Conservation (phyloP, 2,329 filamentous ascomycete species). For the Aspergillus pseudotamarii region DNA sequence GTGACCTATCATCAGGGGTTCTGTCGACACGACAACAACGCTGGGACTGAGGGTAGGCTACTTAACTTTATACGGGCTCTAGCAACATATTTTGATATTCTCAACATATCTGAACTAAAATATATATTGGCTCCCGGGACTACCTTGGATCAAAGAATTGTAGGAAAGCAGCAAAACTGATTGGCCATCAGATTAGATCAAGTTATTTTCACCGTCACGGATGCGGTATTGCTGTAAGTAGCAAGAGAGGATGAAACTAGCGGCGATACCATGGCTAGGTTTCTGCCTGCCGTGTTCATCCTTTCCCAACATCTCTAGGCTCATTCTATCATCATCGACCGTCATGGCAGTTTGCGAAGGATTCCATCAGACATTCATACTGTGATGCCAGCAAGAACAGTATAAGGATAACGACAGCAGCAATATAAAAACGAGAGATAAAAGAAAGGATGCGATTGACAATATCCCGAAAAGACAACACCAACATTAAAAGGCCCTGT, state of each 20-base stretch:
- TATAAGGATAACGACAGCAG: background rate
- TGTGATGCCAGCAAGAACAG: background rate
- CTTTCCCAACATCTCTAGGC: conserved; percentile 23
- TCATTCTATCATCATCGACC: conserved; percentile 29
- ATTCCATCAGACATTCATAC: background rate
- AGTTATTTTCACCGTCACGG: conserved; percentile 57
- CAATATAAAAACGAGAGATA: conserved; percentile 1
- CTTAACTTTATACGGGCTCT: background rate
- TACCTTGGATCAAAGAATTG: background rate
- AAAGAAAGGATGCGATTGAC: background rate
- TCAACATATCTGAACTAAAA: background rate
- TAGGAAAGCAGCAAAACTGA: background rate
- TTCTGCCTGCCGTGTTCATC: conserved; percentile 18
- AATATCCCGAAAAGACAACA: background rate
- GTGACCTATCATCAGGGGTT: conserved; percentile 1
- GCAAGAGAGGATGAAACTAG: conserved; percentile 22
- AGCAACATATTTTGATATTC: background rate
- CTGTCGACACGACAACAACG: background rate
- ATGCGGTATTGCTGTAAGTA: conserved; percentile 21
- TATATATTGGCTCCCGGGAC: background rate
- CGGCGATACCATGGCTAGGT: conserved; percentile 23
- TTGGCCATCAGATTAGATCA: conserved; percentile 63
- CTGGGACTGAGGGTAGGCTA: background rate
- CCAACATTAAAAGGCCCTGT: background rate
- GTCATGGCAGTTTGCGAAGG: conserved; percentile 9